Evolutionary conservation across 768 basidiomycete species (phyloP).

Genomic region (Termitomyces sp.): DNA sequence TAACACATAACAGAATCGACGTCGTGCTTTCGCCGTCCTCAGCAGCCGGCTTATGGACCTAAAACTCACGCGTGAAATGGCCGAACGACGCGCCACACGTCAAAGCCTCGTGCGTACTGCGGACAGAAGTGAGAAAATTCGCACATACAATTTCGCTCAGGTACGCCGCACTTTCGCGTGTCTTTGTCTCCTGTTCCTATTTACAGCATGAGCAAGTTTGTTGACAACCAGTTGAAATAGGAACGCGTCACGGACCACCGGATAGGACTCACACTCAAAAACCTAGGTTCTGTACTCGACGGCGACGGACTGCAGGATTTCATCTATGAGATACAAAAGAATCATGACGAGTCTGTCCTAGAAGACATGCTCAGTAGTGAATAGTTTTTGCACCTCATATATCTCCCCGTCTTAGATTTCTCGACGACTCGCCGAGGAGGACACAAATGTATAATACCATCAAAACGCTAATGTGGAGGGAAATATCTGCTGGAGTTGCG

Average conservation of each 20-base stretch:
- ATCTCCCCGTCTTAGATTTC: neutral
- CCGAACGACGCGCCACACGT: conserved; percentile 62
- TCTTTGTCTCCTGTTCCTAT: neutral
- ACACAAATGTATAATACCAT: neutral
- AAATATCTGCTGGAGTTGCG: neutral
- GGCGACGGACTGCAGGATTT: conserved; percentile 57
- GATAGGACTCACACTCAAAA: conserved; percentile 70
- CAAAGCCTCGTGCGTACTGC: conserved; percentile 72
- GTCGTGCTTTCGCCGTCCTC: conserved; percentile 90
- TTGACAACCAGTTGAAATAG: conserved; percentile 26
- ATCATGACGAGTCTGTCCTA: conserved; percentile 17
- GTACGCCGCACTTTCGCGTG: conserved; percentile 23
- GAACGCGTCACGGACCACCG: conserved; percentile 93
- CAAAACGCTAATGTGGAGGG: neutral
- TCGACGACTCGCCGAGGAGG: neutral
- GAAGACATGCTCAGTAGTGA: neutral
- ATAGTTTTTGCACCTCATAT: neutral
- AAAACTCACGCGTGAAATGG: conserved; percentile 66
- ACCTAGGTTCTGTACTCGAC: conserved; percentile 59
- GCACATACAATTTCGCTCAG: conserved; percentile 94
- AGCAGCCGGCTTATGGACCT: conserved; percentile 79
- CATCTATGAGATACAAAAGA: conserved; percentile 47
- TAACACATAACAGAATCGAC: conserved; percentile 58
- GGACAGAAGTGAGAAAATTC: conserved; percentile 89
- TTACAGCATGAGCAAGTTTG: neutral